Conservation (phyloP, 1,139 yeast species). For the Blastobotrys elegans region DNA sequence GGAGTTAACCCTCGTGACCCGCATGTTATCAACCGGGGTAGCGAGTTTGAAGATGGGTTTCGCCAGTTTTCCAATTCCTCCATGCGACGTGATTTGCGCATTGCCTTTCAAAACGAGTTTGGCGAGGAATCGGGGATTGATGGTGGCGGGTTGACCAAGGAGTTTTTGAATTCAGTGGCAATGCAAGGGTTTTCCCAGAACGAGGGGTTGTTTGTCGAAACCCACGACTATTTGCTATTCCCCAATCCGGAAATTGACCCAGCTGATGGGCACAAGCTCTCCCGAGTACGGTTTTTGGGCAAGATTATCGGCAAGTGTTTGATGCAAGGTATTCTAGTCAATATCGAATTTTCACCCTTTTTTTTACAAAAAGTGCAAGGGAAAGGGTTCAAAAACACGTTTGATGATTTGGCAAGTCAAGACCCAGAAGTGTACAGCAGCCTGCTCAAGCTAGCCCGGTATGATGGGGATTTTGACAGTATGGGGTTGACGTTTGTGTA, state of each 20-base stretch:
- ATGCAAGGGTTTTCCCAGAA: slow-evolving; percentile 58
- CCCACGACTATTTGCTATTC: slow-evolving; percentile 56
- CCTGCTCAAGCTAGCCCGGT: slow-evolving; percentile 55
- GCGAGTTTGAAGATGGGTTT: slow-evolving; percentile 70
- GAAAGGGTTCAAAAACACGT: slow-evolving; percentile 44
- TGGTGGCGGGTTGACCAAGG: slow-evolving; percentile 96
- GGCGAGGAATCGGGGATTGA: slow-evolving; percentile 84
- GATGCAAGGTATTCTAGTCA: slow-evolving; percentile 78
- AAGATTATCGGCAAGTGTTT: slow-evolving; percentile 82
- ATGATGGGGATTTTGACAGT: slow-evolving; percentile 50
- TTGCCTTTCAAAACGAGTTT: slow-evolving; percentile 64
- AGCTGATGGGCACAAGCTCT: slow-evolving; percentile 32
- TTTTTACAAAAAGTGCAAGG: slow-evolving; percentile 69
- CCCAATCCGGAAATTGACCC: slow-evolving; percentile 52
- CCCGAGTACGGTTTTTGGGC: slow-evolving; percentile 62
- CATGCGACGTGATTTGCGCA: slow-evolving; percentile 57
- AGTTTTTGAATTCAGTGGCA: slow-evolving; percentile 70
- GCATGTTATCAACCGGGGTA: slow-evolving; percentile 53
- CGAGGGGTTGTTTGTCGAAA: slow-evolving; percentile 49
- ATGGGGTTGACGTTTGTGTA: slow-evolving; percentile 66
- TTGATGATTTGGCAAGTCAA: slow-evolving; percentile 71
- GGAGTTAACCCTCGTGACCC: no score
- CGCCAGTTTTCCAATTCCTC: slow-evolving; percentile 40
- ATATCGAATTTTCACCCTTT: slow-evolving; percentile 81
- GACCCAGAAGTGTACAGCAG: slow-evolving; percentile 66